Evolutionary conservation across 257 asterid genomes (phyloP), one percentile per base, ranked within the genome.

Genomic region (Verbena officinalis): DNA sequence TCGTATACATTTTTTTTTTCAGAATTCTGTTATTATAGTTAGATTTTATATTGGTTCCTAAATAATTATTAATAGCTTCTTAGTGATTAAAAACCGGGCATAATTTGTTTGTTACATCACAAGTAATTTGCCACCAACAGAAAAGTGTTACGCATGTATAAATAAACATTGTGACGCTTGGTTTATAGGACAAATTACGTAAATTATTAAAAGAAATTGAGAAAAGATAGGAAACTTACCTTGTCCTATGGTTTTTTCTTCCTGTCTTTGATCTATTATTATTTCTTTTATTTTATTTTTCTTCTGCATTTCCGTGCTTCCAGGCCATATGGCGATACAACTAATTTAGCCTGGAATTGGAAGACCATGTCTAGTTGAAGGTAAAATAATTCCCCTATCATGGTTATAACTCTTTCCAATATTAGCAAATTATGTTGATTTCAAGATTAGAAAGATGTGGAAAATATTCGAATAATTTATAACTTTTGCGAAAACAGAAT

Each of bases 251-350:
- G 36, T 27, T 49, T 27, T 49, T 43, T 66, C 20, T 11, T 21
- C 27, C 15, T 67, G 55, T 54, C 39, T 22, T 4, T 21, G 13
- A 40, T 59, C 21, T 13, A 19, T 42, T 49, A 23, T 38, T 9
- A 27, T 43, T 65, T 40, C 30, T 19, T 61, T 39, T 7, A 3
- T 68, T 68, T 74, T 54, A 60, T 43, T 36, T 30, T 33, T 59
- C 22, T 36, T 24, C 56, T 27, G 49, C 3, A 27, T 68, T 50
- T 71, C 60, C 40, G 50, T 50, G 53, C 55, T 72, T 75, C 36
- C 77, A 81, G 84, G 66, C 78, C 84, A 21, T 78, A 81, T 31
- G 86, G 77, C 16, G 84, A 81, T 73, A 65, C 82, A 30, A 62
- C 69, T 70, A 81, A 75, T 62, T 42, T 78, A 72, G 53, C 84